Evolutionary conservation across 306 rosid genomes (phyloP).

Genomic region (Delonix regia): DNA sequence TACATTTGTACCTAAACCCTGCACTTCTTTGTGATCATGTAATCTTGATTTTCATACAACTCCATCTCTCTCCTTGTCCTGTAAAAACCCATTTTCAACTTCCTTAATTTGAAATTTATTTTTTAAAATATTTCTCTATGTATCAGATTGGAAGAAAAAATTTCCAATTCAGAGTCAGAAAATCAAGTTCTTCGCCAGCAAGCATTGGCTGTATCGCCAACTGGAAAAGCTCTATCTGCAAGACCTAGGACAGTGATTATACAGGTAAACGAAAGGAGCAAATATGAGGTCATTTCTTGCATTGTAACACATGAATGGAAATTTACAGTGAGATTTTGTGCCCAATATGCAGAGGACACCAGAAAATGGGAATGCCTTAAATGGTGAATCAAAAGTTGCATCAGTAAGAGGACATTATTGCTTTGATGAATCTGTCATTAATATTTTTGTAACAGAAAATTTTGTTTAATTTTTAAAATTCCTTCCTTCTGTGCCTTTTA

Average conservation of each 20-base stretch:
- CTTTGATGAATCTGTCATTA: conserved; percentile 27
- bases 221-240: conserved; percentile 75
- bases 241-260: conserved; percentile 82
- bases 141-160: conserved; percentile 89
- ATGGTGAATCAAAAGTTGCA: conserved; percentile 73
- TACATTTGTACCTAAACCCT: neutral
- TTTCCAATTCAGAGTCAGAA: conserved; percentile 96
- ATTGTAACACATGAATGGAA: conserved; percentile 25
- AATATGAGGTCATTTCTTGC: conserved; percentile 28
- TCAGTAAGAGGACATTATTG: conserved; percentile 54
- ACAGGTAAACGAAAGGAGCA: conserved; percentile 62
- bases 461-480: conserved; percentile 25
- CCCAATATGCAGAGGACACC: conserved; percentile 82
- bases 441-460: conserved; percentile 1
- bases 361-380: conserved; percentile 80
- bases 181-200: conserved; percentile 99
- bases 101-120: conserved; percentile 18
- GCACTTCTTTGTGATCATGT: neutral
- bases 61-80: neutral
- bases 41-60: too few species aligned
- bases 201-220: conserved; percentile 94
- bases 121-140: conserved; percentile 34
- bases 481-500: conserved; percentile 42
- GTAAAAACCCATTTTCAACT: conserved; percentile 16
- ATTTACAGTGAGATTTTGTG: conserved; percentile 38